Conservation (phyloP, 306 rosid genomes). For the Chamaecrista fasciculata region DNA sequence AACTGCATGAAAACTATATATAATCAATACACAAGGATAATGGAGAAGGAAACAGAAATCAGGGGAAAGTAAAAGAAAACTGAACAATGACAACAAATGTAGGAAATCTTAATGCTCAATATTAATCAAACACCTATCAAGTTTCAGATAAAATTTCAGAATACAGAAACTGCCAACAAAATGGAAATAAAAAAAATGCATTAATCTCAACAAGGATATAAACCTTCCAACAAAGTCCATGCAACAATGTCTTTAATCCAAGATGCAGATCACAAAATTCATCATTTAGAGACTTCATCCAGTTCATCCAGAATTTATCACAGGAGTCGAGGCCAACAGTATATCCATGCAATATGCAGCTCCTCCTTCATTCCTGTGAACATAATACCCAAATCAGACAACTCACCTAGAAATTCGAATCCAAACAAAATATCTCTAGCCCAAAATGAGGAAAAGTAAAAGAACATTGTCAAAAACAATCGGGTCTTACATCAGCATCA, state of each 20-base stretch:
- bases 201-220: conserved; percentile 42
- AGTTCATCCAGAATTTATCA: neutral
- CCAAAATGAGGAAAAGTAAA: neutral
- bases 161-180: conserved; percentile 36
- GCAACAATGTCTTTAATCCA: conserved; percentile 23
- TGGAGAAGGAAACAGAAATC: neutral
- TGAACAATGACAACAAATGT: conserved; percentile 7
- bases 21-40: neutral
- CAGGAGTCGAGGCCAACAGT: conserved; percentile 3
- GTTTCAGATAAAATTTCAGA: conserved; percentile 9
- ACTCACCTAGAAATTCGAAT: neutral
- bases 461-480: neutral
- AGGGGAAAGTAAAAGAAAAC: neutral
- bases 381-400: conserved; percentile 9
- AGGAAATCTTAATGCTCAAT: conserved; percentile 22
- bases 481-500: conserved; percentile 57
- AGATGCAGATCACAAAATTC: conserved; percentile 31
- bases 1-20: conserved; percentile 3
- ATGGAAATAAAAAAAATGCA: conserved; percentile 37
- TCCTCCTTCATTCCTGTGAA: conserved; percentile 46
- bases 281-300: conserved; percentile 25
- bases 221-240: conserved; percentile 48
- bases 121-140: conserved; percentile 12
- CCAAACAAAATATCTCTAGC: neutral
- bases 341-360: neutral